These are phyloP conservation scores for Venturia effusa DNA, from an alignment of 2,329 filamentous ascomycete genomes.

Conservation along the genomic window DNA sequence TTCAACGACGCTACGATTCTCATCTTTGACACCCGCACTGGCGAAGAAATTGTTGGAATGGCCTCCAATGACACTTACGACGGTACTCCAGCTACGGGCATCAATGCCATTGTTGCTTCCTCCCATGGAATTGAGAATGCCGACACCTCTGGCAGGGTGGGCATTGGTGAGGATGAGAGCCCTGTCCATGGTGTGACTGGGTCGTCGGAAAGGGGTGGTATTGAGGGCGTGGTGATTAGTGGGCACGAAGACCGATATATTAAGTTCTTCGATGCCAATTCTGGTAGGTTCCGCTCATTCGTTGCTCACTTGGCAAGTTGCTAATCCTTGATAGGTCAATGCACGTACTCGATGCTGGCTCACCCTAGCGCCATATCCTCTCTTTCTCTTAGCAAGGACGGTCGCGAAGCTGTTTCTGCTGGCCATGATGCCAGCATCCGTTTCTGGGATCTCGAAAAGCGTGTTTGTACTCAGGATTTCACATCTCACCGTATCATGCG, in stretches of 20 bases:
- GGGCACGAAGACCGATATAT: conserved; percentile 96
- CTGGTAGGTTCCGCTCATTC: conserved; percentile 54
- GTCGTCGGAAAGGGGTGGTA: conserved; percentile 56
- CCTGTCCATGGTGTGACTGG: conserved; percentile 73
- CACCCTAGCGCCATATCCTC: conserved; percentile 89
- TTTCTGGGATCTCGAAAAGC: conserved; percentile 96
- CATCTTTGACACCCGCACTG: conserved; percentile 84
- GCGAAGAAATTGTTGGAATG: conserved; percentile 88
- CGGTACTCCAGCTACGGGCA: conserved; percentile 67
- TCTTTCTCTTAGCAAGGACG: conserved; percentile 84
- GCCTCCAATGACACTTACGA: conserved; percentile 91
- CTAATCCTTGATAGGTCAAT: conserved; percentile 60
- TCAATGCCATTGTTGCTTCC: conserved; percentile 85
- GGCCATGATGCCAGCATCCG: conserved; percentile 91
- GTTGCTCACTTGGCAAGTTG: neutral
- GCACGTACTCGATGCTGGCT: conserved; percentile 96
- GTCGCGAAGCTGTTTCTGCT: conserved; percentile 85
- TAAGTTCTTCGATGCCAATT: conserved; percentile 96
- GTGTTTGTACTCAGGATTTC: conserved; percentile 90
- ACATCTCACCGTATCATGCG: conserved; percentile 89
- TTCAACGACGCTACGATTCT: conserved; percentile 85
- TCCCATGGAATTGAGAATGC: conserved; percentile 66
- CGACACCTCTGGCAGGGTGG: neutral
- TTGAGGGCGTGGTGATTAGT: conserved; percentile 90
- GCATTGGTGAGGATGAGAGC: conserved; percentile 58